Evolutionary conservation across 805 yeast species (phyloP), one percentile per base, ranked within the genome.

Genomic region (Candida railenensis): DNA sequence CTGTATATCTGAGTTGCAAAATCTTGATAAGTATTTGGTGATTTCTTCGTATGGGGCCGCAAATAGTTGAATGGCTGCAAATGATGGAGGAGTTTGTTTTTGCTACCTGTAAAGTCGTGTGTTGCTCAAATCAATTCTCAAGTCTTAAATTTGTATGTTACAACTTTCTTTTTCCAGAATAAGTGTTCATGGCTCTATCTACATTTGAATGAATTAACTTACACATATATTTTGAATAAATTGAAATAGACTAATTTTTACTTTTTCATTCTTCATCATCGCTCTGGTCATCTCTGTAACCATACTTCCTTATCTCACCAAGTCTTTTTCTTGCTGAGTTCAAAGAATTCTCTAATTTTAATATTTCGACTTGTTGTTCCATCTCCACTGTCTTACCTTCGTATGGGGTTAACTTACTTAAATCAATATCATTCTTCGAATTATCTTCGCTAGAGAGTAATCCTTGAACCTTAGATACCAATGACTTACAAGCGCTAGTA

Each of bases 311-410:
- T 50, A 90, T 89, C 54, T 87, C 95, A 22, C 95, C 94, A 50
- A 89, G 71, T 56, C 87, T 79, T 67, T 87, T 88, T 62, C 96
- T 76, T 1, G 96, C 94, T 18, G 78, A 64, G 40, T 68, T 69
- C 54, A 90, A 72, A 40, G 85, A 78, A 55, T 87, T 87, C 58
- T 89, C 96, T 46, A 89, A 72, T 63, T 87, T 87, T 65, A 89
- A 73, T 43, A 90, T 89, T 60, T 87, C 91, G 4, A 89, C 96
- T 63, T 89, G 97, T 64, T 89, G 96, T 60, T 89, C 96, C 96
- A 89, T 87, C 56, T 90, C 94, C 19, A 81, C 78, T 0, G 95
- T 86, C 65, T 85, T 87, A 56, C 87, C 89, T 63, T 89, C 96
- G 61, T 87, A 88, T 25, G 87, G 78, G 7, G 88, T 74, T 47